Conservation (phyloP, 2,329 filamentous ascomycete genomes). For the Proliferodiscus dingleyae region DNA sequence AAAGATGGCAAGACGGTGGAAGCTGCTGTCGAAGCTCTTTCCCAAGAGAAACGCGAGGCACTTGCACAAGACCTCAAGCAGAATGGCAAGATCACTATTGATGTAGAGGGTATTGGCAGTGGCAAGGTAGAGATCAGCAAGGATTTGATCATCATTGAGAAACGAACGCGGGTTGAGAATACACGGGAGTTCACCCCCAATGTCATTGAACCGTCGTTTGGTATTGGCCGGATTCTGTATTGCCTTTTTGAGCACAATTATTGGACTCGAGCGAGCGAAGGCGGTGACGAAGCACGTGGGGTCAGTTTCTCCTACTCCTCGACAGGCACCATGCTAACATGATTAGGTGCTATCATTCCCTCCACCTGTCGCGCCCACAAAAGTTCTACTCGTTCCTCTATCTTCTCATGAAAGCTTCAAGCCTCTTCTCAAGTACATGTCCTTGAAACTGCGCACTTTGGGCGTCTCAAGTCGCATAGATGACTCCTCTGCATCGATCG, state of each 20-base stretch:
- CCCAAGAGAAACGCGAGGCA: conserved; percentile 77
- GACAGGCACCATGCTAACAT: conserved; percentile 6
- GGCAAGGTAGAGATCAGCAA: conserved; percentile 75
- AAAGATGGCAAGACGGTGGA: conserved; percentile 88
- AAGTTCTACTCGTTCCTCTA: conserved; percentile 87
- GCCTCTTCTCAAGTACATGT: conserved; percentile 69
- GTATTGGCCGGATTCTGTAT: conserved; percentile 92
- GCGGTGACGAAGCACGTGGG: conserved; percentile 76
- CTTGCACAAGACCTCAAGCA: conserved; percentile 69
- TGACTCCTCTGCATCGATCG: conserved; percentile 85
- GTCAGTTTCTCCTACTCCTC: conserved; percentile 49
- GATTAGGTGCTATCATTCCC: conserved; percentile 68
- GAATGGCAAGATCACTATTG: conserved; percentile 69
- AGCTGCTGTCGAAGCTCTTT: conserved; percentile 60
- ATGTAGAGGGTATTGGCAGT: conserved; percentile 61
- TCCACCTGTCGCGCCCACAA: conserved; percentile 80
- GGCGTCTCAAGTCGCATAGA: conserved; percentile 83
- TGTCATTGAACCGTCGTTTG: conserved; percentile 95
- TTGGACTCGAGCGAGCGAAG: conserved; percentile 72
- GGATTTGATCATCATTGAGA: conserved; percentile 79
- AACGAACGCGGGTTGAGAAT: conserved; percentile 76
- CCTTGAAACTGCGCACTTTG: conserved; percentile 67
- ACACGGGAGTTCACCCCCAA: conserved; percentile 90
- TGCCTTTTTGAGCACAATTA: conserved; percentile 90
- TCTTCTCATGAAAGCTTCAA: conserved; percentile 77